Evolutionary conservation across 352 stramenopile species (phyloP), one percentile per base, ranked within the genome.

Genomic region (Globisporangium cederbergense): DNA sequence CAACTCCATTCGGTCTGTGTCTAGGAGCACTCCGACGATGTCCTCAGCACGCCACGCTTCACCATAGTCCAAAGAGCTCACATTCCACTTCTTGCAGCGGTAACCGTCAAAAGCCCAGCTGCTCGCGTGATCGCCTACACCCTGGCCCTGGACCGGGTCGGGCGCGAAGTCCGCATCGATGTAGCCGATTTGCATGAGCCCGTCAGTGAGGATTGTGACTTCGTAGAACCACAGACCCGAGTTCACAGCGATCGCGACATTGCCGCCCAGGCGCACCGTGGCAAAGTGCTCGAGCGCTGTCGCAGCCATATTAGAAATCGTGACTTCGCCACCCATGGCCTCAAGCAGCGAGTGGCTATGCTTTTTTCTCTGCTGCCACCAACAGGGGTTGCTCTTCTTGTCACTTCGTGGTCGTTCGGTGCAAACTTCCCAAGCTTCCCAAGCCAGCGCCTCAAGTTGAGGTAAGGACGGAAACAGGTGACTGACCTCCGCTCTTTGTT

Each of bases 171-270:
- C 71, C 18, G 54, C 63, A n/a, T 95, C 88, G 22, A 96, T 79
- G 81, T 96, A 98, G 2, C 96, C 96, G 67, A 98, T 97, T 67
- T 98, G 94, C 70, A 97, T 96, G 0, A 98, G 74, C 9, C 95
- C 94, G 59, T 94, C 92, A 0, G 79, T 97, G 28, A 97, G 71
- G 1, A 98, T 66, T 2, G 75, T 69, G 3, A 95, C 92, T 76
- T 98, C 92, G 65, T 97, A 96, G 61, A 97, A 98, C 70, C 69
- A 98, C 18, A 95, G 61, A 0, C 88, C 89, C 1, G 74, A 82
- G 34, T 76, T 79, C 16, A 71, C 75, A 56, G 70, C 71, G 56
- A 96, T 81, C 0, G 64, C 71, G 3, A 81, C 71, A 20, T 77
- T 73, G 2, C 70, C 18, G 6, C 51, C 58, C 10, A 96, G 62